Percentiles rank a stretch among this genome's conserved stretches.
phyloP scores from a whole-genome alignment of 1,284 basidiomycete genomes.

The Phellopilus nigrolimitatus region DNA sequence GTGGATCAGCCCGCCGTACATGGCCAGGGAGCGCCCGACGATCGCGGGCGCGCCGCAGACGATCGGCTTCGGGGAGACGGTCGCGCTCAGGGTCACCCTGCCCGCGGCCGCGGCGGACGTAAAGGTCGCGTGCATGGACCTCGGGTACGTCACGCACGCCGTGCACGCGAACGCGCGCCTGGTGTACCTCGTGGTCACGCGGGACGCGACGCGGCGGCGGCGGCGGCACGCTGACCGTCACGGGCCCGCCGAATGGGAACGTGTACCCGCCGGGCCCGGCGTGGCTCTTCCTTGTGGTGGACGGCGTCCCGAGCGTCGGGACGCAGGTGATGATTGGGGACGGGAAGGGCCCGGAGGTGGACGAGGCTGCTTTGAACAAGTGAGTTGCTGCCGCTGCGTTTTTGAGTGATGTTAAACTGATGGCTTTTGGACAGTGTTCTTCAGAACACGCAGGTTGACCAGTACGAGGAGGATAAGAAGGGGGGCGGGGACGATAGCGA shows the following conservation, averaged over 20 bases:
- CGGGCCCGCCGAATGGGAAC: constrained; percentile 54
- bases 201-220: constrained; percentile 33
- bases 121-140: constrained; percentile 69
- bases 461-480: constrained; percentile 42
- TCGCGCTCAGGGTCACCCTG: constrained; percentile 38
- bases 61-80: constrained; percentile 43
- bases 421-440: constrained; percentile 31
- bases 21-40: constrained; percentile 50
- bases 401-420: constrained; percentile 1
- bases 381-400: constrained; percentile 30
- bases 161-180: constrained; percentile 74
- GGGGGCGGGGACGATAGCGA: constrained; percentile 25
- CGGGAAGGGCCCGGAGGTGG: constrained; percentile 53
- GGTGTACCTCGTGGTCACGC: constrained; percentile 51
- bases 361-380: constrained; percentile 51
- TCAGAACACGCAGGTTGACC: constrained; percentile 44
- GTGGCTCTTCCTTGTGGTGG: constrained; percentile 66
- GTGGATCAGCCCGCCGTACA: constrained; percentile 70
- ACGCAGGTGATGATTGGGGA: constrained; percentile 67
- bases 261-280: constrained; percentile 81
- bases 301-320: constrained; percentile 66
- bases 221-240: constrained; percentile 38
- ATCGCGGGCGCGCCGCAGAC: constrained; percentile 31
- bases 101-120: constrained; percentile 31
- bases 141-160: constrained; percentile 76